These are phyloP conservation scores for Pichia rugopelliculosa DNA, from an alignment of 805 yeast species.

Conservation along the genomic window DNA sequence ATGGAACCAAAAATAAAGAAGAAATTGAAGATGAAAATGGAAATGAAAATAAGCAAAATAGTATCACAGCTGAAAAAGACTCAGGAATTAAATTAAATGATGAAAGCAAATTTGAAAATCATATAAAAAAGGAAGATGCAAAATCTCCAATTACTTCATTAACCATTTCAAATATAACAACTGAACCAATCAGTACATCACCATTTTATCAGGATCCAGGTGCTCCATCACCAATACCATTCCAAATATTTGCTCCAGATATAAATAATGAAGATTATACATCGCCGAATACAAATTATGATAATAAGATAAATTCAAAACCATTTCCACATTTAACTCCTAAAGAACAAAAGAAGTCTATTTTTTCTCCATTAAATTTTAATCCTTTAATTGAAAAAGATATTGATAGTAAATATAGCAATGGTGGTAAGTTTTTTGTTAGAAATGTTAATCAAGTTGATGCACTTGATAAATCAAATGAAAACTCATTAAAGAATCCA, in stretches of 20 bases:
- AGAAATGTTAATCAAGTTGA: conserved; percentile 8
- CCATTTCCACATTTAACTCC: conserved; percentile 24
- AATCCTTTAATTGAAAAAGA: conserved; percentile 69
- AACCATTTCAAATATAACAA: neutral
- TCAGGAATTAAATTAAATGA: neutral
- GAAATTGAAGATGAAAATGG: conserved; percentile 1
- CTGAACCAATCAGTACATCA: conserved; percentile 32
- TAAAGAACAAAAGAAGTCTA: conserved; percentile 42
- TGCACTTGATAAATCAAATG: neutral
- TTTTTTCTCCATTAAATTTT: conserved; percentile 76
- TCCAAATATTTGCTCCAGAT: conserved; percentile 36
- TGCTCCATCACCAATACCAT: conserved; percentile 65
- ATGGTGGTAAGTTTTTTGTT: conserved; percentile 87
- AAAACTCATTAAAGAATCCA: neutral
- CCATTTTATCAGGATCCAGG: conserved; percentile 73
- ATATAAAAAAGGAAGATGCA: neutral
- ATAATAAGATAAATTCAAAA: neutral
- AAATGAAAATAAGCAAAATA: neutral
- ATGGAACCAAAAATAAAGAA: conserved; percentile 14
- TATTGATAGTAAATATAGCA: conserved; percentile 78
- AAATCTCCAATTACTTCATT: neutral
- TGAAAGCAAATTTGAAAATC: neutral
- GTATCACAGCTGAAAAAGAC: neutral
- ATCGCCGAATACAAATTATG: conserved; percentile 7
- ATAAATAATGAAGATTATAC: neutral